These are phyloP conservation scores for Podospora australis DNA, from an alignment of 495 filamentous ascomycete species.

Conservation along the genomic window DNA sequence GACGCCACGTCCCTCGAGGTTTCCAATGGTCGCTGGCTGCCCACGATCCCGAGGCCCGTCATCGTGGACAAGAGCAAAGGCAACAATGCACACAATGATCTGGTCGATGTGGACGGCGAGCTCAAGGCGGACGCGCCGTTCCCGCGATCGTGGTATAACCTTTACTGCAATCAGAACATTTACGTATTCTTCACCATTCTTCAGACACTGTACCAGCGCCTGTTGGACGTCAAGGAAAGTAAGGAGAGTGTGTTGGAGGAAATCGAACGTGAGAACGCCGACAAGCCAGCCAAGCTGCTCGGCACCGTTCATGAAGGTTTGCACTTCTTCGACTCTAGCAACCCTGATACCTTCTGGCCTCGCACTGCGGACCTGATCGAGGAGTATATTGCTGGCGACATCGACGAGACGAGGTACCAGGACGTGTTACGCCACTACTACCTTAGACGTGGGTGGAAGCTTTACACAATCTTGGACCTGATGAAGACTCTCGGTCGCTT, in stretches of 20 bases:
- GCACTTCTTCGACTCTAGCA: conserved; percentile 39
- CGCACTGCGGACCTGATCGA: conserved; percentile 60
- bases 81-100: conserved; percentile 30
- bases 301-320: conserved; percentile 54
- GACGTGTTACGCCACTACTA: conserved; percentile 87
- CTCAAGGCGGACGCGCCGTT: conserved; percentile 75
- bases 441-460: conserved; percentile 76
- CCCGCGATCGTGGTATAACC: conserved; percentile 67
- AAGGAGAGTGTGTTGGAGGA: conserved; percentile 65
- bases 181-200: conserved; percentile 92
- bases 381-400: conserved; percentile 77
- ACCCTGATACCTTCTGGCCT: conserved; percentile 44
- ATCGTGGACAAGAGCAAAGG: conserved; percentile 34
- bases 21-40: conserved; percentile 51
- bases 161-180: conserved; percentile 85
- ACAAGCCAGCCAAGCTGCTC: conserved; percentile 75
- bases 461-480: conserved; percentile 86
- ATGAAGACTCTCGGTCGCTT: conserved; percentile 69
- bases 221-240: conserved; percentile 72
- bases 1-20: conserved; percentile 41
- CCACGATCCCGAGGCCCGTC: conserved; percentile 40
- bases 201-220: conserved; percentile 75
- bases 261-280: conserved; percentile 58
- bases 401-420: conserved; percentile 75
- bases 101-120: conserved; percentile 49